These are phyloP conservation scores for Calonectria fujianensis DNA, from an alignment of 2,329 filamentous ascomycete genomes.

Conservation along the genomic window DNA sequence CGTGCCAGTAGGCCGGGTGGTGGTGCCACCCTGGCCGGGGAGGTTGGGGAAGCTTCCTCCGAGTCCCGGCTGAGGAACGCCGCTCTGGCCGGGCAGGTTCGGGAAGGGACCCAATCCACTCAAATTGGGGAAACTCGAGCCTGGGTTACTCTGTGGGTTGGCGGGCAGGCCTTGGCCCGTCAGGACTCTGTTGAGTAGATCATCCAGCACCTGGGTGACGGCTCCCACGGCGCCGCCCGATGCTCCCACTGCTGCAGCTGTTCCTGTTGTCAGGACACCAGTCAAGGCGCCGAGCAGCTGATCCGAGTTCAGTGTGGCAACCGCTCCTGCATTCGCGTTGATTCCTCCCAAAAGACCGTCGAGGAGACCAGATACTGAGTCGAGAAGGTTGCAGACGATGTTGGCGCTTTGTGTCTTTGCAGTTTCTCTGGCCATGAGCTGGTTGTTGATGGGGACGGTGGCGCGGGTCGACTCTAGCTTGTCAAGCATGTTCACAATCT, in stretches of 20 bases:
- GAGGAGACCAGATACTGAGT: constrained; percentile 7
- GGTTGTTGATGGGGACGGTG: background rate
- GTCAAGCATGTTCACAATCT: constrained; percentile 21
- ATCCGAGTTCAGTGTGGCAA: constrained; percentile 8
- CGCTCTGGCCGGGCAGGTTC: constrained; percentile 1
- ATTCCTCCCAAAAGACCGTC: constrained; percentile 22
- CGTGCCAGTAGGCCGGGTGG: background rate
- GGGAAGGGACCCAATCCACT: background rate
- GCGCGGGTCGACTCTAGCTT: constrained; percentile 6
- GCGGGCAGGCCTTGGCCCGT: constrained; percentile 10
- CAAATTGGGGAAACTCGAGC: constrained; percentile 4
- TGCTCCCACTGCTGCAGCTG: background rate
- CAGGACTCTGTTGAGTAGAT: constrained; percentile 12
- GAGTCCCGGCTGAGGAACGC: background rate
- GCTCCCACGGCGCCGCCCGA: constrained; percentile 1
- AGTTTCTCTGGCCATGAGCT: constrained; percentile 1
- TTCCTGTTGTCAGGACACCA: background rate
- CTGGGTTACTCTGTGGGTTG: background rate
- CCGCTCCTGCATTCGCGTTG: constrained; percentile 3
- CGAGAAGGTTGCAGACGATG: constrained; percentile 27
- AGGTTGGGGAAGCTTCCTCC: constrained; percentile 1
- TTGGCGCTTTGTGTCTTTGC: constrained; percentile 7
- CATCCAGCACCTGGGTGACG: constrained; percentile 13
- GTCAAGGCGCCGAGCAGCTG: constrained; percentile 27
- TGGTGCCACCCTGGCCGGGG: constrained; percentile 10